These are phyloP conservation scores for Blepharisma undulans DNA, from an alignment of 169 alveolate genomes.

Conservation along the genomic window DNA sequence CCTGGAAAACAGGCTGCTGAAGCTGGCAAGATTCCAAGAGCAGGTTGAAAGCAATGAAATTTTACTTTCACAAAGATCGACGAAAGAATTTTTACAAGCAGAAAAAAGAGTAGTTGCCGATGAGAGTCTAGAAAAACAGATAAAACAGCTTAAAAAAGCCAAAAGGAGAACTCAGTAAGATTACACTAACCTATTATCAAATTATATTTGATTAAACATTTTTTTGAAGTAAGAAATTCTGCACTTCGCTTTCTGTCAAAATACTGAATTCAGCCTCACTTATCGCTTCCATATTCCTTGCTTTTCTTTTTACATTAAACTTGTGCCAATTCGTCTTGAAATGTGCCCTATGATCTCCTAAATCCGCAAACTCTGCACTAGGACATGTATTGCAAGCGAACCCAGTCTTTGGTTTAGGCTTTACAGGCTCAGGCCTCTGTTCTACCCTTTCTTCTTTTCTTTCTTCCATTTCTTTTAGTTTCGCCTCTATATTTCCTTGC, in stretches of 20 bases:
- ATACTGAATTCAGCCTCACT: constrained; percentile 31
- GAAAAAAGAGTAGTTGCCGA: not conserved
- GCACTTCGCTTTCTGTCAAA: not conserved
- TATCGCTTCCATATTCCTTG: not conserved
- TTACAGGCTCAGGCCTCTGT: not conserved
- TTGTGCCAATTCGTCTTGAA: constrained; percentile 38
- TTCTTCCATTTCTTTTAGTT: not conserved
- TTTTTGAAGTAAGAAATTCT: not conserved
- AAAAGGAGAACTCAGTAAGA: not conserved
- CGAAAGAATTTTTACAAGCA: not conserved
- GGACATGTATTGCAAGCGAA: constrained; percentile 14
- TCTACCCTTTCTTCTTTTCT: not conserved
- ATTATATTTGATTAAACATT: not conserved
- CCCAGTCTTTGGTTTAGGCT: not conserved
- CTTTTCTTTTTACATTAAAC: constrained; percentile 17
- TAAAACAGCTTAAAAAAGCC: not conserved
- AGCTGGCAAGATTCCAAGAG: not conserved
- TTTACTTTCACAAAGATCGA: not conserved
- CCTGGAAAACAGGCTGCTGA: not conserved
- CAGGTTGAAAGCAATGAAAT: not conserved
- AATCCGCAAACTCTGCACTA: not conserved
- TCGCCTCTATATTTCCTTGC: not conserved
- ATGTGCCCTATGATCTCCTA: constrained; percentile 27
- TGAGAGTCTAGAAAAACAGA: not conserved
- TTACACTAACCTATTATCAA: not conserved